Evolutionary conservation across 345 rosid species (phyloP), one percentile per base, ranked within the genome.

Genomic region (Gossypium stocksii): DNA sequence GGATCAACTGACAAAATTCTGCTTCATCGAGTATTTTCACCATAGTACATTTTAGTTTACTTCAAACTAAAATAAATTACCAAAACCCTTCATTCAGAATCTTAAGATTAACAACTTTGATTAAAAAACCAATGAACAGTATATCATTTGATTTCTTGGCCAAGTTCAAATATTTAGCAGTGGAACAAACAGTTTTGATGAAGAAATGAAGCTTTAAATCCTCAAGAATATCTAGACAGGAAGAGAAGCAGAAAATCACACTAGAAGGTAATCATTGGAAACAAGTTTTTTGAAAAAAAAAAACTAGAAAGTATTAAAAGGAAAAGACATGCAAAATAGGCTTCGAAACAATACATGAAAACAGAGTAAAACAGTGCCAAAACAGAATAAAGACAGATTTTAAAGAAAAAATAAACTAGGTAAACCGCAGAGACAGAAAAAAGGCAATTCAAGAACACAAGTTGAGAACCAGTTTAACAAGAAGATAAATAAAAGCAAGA

Each of bases 281-380:
- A 60, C 2, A 13, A 25, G 43, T 7, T 62, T 8, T 8, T 16
- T 62, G 48, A 29, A 3, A 27, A 11, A 29, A 29, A 34, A 63
- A 38, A 3, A 63, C 46, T 34, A 9, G 12, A 34, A 19, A 70
- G 25, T n/a, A 22, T 11, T 57, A 20, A 67, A 43, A 41, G 38
- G 22, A 29, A 48, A 45, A 46, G 2, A 20, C 29, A 51, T 57
- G 25, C 13, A 49, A 23, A n/a, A 61, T 61, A 14, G 3, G 66
- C 38, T 62, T 34, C 34, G 22, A 20, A 46, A 17, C 0, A 45
- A 60, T 17, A 4, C 9, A 70, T 15, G 7, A 19, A 34, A 34
- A 34, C 41, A 34, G 48, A 64, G 9, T 17, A 60, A 43, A 79
- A 44, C 67, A 78, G 79, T 41, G 77, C 9, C 17, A 49, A 9